A percentile compares a stretch with the other conserved stretches of the same genome.
Conservation (phyloP, 2,329 filamentous ascomycete genomes). For the Alternaria triticina region DNA sequence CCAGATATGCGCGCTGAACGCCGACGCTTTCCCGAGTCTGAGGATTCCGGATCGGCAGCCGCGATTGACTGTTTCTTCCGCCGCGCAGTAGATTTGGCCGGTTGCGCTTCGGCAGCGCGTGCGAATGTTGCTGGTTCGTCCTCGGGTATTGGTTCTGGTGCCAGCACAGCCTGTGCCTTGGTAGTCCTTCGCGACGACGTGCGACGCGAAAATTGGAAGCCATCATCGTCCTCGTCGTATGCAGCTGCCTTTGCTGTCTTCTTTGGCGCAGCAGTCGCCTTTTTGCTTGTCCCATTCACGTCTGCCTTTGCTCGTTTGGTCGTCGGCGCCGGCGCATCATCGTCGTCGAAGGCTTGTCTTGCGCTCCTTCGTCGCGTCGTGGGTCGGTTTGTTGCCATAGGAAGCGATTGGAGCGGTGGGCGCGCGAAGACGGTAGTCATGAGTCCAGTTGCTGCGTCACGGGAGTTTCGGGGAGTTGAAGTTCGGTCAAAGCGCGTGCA, state of each 20-base stretch:
- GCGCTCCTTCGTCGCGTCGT: slow-evolving; percentile 56
- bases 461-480: slow-evolving; percentile 24
- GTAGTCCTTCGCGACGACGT: slow-evolving; percentile 44
- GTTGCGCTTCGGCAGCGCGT: slow-evolving; percentile 12
- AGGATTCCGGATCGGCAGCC: slow-evolving; percentile 26
- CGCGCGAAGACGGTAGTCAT: slow-evolving; percentile 47
- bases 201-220: slow-evolving; percentile 56
- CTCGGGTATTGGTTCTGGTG: slow-evolving; percentile 40
- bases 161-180: slow-evolving; percentile 40
- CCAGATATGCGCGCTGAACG: slow-evolving; percentile 56
- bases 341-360: slow-evolving; percentile 53
- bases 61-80: slow-evolving; percentile 39
- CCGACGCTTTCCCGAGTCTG: slow-evolving; percentile 45
- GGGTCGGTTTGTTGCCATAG: slow-evolving; percentile 55
- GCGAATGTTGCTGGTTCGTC: slow-evolving; percentile 33
- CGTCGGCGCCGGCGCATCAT: slow-evolving; percentile 49
- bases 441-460: slow-evolving; percentile 37
- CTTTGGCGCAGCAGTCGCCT: slow-evolving; percentile 42
- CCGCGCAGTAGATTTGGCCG: slow-evolving; percentile 24
- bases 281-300: slow-evolving; percentile 46
- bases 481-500: slow-evolving; percentile 46
- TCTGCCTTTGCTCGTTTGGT: slow-evolving; percentile 52
- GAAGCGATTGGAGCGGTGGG: slow-evolving; percentile 54
- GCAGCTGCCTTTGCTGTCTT: slow-evolving; percentile 50
- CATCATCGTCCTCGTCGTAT: slow-evolving; percentile 57